Percentiles rank a stretch among this genome's conserved stretches.
These are phyloP conservation scores for Eucalyptus cloeziana DNA, from an alignment of 345 rosid species.

Conservation along the genomic window DNA sequence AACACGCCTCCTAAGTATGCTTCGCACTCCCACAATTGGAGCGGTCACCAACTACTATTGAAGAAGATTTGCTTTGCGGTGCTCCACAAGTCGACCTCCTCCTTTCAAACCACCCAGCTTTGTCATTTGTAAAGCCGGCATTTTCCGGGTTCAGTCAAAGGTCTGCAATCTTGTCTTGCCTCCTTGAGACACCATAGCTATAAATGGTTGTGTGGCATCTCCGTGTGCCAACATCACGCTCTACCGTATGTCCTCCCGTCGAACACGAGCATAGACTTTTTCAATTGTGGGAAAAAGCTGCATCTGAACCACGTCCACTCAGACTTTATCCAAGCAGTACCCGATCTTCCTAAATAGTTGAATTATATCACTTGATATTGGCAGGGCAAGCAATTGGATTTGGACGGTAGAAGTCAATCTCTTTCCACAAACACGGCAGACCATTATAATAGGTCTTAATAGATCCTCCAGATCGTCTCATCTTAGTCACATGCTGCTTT, in stretches of 20 bases:
- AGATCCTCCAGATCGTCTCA: background rate
- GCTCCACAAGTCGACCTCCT: background rate
- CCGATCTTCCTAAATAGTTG: background rate
- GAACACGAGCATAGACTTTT: background rate
- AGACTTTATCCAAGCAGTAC: background rate
- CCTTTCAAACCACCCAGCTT: background rate
- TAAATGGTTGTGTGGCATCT: background rate
- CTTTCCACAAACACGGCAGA: background rate
- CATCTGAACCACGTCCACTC: too few relatives aligned
- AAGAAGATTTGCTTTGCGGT: background rate
- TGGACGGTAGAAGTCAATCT: background rate
- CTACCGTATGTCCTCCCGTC: accelerated
- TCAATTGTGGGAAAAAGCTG: background rate
- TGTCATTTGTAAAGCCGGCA: background rate
- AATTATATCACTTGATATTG: background rate
- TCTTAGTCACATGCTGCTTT: accelerated
- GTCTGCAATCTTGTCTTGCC: background rate
- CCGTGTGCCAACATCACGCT: background rate
- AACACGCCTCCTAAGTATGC: background rate
- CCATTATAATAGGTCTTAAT: background rate
- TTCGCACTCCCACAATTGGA: background rate
- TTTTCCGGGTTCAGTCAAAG: background rate
- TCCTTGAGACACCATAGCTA: background rate
- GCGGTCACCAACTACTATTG: too few relatives aligned
- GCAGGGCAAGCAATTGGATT: background rate